phyloP scores from a whole-genome alignment of 768 basidiomycete genomes.

The Artomyces pyxidatus region DNA sequence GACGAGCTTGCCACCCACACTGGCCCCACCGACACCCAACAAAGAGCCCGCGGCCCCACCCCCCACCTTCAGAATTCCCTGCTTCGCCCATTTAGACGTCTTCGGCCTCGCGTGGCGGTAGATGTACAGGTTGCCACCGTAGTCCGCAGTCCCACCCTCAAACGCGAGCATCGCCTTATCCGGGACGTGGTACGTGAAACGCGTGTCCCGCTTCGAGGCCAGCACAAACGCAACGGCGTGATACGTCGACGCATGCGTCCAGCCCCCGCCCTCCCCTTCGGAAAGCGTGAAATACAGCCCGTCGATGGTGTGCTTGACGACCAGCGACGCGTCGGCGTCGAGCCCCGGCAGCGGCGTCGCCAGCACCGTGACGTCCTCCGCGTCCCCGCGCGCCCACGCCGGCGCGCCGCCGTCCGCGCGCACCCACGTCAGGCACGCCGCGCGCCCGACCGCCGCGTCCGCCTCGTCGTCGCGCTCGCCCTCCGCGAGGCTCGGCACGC shows the following conservation, averaged over 20 bases:
- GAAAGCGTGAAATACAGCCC: slow-evolving; percentile 20
- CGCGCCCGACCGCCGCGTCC: slow-evolving; percentile 64
- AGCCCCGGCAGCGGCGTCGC: slow-evolving; percentile 63
- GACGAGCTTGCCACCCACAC: slow-evolving; percentile 25
- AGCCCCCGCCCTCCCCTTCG: slow-evolving; percentile 25
- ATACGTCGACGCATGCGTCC: slow-evolving; percentile 78
- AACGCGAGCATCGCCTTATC: slow-evolving; percentile 64
- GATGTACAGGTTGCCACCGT: slow-evolving; percentile 79
- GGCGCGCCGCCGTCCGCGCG: slow-evolving; percentile 39
- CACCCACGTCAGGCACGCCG: slow-evolving; percentile 62
- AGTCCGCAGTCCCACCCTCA: slow-evolving; percentile 61
- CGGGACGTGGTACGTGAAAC: slow-evolving; percentile 73
- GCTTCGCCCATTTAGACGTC: slow-evolving; percentile 65
- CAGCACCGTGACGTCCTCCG: slow-evolving; percentile 43
- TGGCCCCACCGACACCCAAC: slow-evolving; percentile 61
- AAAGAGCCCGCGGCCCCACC: slow-evolving; percentile 66
- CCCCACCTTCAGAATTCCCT: slow-evolving; percentile 71
- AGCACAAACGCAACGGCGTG: slow-evolving; percentile 90
- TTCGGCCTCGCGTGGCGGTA: slow-evolving; percentile 52
- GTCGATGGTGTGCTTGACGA: slow-evolving; percentile 54
- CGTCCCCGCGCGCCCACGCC: slow-evolving; percentile 30
- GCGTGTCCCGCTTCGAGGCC: slow-evolving; percentile 84
- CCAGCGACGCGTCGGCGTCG: slow-evolving; percentile 33
- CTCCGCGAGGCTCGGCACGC: slow-evolving; percentile 68
- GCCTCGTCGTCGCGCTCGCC: slow-evolving; percentile 93